Evolutionary conservation across 2,329 filamentous ascomycete genomes (phyloP).

Genomic region (Arachnomyces sp.): DNA sequence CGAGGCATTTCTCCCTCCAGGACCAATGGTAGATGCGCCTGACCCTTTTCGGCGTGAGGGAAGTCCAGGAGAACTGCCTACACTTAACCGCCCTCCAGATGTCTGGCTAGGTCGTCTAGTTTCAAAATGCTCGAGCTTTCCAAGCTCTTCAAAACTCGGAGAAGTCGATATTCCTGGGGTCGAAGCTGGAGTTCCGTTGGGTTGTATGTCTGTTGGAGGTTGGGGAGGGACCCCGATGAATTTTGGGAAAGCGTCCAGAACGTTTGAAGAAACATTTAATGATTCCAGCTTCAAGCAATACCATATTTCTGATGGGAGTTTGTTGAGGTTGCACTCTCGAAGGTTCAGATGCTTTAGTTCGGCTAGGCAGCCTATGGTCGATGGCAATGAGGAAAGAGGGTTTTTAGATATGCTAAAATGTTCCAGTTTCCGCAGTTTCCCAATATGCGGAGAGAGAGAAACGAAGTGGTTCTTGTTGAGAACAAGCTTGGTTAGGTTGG

Average conservation of each 20-base stretch:
- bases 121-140: conserved; percentile 54
- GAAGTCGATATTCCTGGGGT: conserved; percentile 49
- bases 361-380: conserved; percentile 78
- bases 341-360: conserved; percentile 83
- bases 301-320: conserved; percentile 90
- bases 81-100: conserved; percentile 67
- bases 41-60: conserved; percentile 65
- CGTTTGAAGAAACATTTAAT: conserved; percentile 90
- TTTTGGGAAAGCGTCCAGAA: conserved; percentile 84
- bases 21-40: conserved; percentile 70
- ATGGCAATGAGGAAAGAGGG: conserved; percentile 70
- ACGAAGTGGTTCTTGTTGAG: conserved; percentile 96
- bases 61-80: conserved; percentile 63
- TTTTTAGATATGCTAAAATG: conserved; percentile 94
- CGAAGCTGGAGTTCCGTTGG: conserved; percentile 32
- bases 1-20: conserved; percentile 77
- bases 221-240: conserved; percentile 60
- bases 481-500: conserved; percentile 77
- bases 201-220: conserved; percentile 39
- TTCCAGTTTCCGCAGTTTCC: conserved; percentile 73
- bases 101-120: conserved; percentile 75
- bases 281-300: conserved; percentile 84
- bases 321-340: conserved; percentile 85
- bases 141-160: conserved; percentile 72
- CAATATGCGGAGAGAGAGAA: conserved; percentile 76